phyloP scores from a whole-genome alignment of 257 asterid species.

The Asclepias syriaca region DNA sequence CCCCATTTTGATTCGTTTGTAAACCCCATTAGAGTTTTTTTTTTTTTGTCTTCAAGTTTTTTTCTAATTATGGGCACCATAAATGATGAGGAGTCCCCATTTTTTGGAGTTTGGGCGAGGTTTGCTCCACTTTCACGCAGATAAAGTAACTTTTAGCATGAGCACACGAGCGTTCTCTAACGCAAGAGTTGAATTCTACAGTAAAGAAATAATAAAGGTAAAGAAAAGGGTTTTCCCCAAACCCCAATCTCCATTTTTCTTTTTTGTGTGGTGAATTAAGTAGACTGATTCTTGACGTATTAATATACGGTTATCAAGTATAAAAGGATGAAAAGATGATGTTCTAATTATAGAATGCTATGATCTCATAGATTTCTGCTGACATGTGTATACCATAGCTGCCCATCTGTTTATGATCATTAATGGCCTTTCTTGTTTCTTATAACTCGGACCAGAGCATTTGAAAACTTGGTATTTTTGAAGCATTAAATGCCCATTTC shows the following conservation, averaged over 20 bases:
- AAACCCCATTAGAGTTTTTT: no score
- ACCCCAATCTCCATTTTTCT: neutral
- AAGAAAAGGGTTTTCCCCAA: neutral
- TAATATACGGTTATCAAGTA: constrained; percentile 3
- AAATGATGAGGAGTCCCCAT: constrained; percentile 7
- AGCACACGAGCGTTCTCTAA: constrained; percentile 15
- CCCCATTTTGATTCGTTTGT: neutral
- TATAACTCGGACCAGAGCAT: constrained; percentile 12
- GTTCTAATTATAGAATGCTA: neutral
- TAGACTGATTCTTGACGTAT: constrained; percentile 16
- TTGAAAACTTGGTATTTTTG: constrained; percentile 13
- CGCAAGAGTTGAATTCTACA: constrained; percentile 14
- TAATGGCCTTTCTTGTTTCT: constrained; percentile 2
- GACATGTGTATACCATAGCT: neutral
- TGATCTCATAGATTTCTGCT: constrained; percentile 9
- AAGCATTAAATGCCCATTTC: constrained; percentile 29
- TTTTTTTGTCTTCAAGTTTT: neutral
- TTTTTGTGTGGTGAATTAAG: neutral
- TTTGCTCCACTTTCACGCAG: constrained; percentile 7
- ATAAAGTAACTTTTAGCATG: constrained; percentile 10
- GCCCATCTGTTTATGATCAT: constrained; percentile 6
- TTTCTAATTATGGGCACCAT: neutral
- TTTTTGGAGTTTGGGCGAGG: neutral
- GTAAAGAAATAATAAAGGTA: constrained; percentile 8
- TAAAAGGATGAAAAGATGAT: constrained; percentile 9